These are phyloP conservation scores for Globisporangium viniferum DNA, from an alignment of 352 stramenopile species.

Conservation along the genomic window DNA sequence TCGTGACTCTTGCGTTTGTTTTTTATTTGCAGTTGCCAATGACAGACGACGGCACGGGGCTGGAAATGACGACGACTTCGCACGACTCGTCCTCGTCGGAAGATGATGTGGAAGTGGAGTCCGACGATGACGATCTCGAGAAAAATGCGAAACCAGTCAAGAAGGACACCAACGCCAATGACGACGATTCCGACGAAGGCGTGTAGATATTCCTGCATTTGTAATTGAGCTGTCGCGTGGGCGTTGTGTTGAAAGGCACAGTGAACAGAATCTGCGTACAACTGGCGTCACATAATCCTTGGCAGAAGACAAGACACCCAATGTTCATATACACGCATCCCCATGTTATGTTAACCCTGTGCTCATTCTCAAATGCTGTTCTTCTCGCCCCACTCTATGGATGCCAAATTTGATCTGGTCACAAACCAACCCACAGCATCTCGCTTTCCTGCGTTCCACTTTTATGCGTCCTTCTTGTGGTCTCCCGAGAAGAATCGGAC, in stretches of 20 bases:
- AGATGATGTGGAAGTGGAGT: constrained; percentile 64
- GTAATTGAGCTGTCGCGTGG: not conserved
- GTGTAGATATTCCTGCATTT: not conserved
- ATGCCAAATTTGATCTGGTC: not conserved
- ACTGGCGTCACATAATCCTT: not conserved
- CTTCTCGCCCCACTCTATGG: not conserved
- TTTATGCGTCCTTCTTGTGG: constrained; percentile 77
- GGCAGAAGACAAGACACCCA: not conserved
- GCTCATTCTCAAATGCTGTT: not conserved
- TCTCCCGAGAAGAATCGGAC: constrained; percentile 50
- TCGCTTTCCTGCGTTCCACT: not conserved
- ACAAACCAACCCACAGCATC: no score
- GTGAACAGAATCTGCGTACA: not conserved
- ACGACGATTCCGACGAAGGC: constrained; percentile 33
- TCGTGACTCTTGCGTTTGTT: not conserved
- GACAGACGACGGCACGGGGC: constrained; percentile 52
- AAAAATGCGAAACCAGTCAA: constrained; percentile 33
- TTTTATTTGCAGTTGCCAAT: constrained; percentile 53
- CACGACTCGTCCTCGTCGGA: constrained; percentile 48
- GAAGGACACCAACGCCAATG: constrained; percentile 33
- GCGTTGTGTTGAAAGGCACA: not conserved
- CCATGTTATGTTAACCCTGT: not conserved
- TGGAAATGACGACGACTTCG: constrained; percentile 62
- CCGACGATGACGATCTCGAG: constrained; percentile 58
- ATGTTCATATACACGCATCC: not conserved